These are phyloP conservation scores for Cercospora nicotianae DNA, from an alignment of 2,329 filamentous ascomycete genomes.

Conservation along the genomic window DNA sequence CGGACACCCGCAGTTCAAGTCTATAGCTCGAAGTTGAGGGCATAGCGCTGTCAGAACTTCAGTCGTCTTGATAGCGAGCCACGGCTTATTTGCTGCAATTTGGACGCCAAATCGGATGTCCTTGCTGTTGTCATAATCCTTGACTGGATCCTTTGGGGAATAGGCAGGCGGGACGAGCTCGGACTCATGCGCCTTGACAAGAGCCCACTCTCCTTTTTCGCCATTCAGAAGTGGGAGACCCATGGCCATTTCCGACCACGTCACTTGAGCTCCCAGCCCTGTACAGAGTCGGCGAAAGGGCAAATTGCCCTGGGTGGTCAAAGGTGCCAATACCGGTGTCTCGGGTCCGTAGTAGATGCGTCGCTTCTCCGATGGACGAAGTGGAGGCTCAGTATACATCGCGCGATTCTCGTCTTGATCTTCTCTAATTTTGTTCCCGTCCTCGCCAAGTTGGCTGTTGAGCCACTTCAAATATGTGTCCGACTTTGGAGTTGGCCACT, in stretches of 20 bases:
- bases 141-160: conserved; percentile 53
- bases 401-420: conserved; percentile 71
- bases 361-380: conserved; percentile 90
- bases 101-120: conserved; percentile 91
- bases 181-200: conserved; percentile 87
- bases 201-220: conserved; percentile 87
- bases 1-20: conserved; percentile 95
- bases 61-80: conserved; percentile 83
- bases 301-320: conserved; percentile 95
- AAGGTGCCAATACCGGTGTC: conserved; percentile 87
- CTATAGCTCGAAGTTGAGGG: conserved; percentile 83
- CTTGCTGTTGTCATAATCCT: conserved; percentile 75
- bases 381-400: conserved; percentile 78
- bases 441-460: conserved; percentile 57
- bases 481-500: conserved; percentile 67
- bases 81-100: conserved; percentile 88
- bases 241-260: conserved; percentile 98
- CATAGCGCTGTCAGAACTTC: conserved; percentile 75
- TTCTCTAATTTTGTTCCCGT: conserved; percentile 24
- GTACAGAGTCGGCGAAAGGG: conserved; percentile 90
- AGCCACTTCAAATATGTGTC: conserved; percentile 78
- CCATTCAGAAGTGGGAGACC: conserved; percentile 86
- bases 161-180: conserved; percentile 74
- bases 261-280: conserved; percentile 84
- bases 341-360: conserved; percentile 90